Conservation (phyloP, 2,329 filamentous ascomycete species). For the Thielaviopsis punctulata region DNA sequence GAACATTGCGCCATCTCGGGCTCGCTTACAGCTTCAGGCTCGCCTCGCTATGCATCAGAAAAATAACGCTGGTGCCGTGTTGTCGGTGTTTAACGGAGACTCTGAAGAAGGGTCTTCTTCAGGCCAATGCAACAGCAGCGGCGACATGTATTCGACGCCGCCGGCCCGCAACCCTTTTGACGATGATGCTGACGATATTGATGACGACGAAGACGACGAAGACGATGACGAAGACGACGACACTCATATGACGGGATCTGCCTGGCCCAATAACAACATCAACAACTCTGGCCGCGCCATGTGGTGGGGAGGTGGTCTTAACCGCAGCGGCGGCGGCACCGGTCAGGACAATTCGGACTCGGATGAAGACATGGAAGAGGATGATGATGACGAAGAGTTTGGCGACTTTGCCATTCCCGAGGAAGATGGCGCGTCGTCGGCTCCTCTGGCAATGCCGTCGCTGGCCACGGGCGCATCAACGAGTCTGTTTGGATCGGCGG, state of each 20-base stretch:
- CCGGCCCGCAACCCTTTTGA: conserved; percentile 34
- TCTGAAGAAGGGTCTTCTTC: conserved; percentile 19
- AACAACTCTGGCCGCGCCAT: conserved; percentile 20
- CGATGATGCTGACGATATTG: conserved; percentile 37
- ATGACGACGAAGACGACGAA: conserved; percentile 36
- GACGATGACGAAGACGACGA: conserved; percentile 25
- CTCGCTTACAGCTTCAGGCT: conserved; percentile 77
- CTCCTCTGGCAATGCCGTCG: background rate
- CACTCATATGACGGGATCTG: conserved; percentile 12
- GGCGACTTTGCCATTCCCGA: conserved; percentile 53
- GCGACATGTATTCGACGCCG: conserved; percentile 12
- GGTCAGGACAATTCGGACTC: conserved; percentile 29
- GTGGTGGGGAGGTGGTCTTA: conserved; percentile 32
- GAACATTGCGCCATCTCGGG: conserved; percentile 72
- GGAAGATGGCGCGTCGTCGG: conserved; percentile 15
- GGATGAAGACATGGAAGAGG: conserved; percentile 33
- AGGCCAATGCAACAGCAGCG: background rate
- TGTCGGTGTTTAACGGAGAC: conserved; percentile 26
- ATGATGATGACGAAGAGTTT: conserved; percentile 43
- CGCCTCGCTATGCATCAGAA: conserved; percentile 63
- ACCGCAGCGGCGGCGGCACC: conserved; percentile 16
- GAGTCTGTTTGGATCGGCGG: background rate
- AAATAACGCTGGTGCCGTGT: conserved; percentile 32
- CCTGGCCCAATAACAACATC: conserved; percentile 16
- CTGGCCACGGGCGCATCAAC: background rate